phyloP scores from a whole-genome alignment of 768 basidiomycete genomes.

The Kwoniella dejecticola region DNA sequence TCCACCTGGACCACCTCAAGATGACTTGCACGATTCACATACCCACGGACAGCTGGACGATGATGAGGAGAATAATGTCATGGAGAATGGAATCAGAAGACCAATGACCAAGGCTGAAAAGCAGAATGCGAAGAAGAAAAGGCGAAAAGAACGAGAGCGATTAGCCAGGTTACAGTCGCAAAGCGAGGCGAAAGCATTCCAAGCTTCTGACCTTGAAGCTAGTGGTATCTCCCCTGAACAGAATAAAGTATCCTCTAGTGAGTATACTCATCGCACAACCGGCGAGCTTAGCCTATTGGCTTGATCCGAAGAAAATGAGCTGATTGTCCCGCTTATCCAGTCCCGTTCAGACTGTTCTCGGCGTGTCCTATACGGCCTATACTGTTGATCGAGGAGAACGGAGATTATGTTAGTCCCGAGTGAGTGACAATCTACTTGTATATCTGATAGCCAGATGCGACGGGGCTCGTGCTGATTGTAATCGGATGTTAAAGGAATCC shows the following conservation, averaged over 20 bases:
- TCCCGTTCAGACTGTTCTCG: slow-evolving; percentile 19
- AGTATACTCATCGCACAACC: no score
- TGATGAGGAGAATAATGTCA: slow-evolving; percentile 3
- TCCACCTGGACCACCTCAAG: no score
- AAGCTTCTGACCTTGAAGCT: no score
- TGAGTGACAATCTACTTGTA: background rate
- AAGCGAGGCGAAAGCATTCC: no score
- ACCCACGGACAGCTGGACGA: background rate
- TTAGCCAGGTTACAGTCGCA: background rate
- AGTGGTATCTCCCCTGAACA: no score
- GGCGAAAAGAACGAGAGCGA: slow-evolving; percentile 28
- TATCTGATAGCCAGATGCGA: background rate
- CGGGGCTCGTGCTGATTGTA: background rate
- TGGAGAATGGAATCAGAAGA: slow-evolving; percentile 13
- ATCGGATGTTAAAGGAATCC: slow-evolving; percentile 13
- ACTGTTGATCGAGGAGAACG: background rate
- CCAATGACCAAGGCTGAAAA: slow-evolving; percentile 34
- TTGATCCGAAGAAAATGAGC: background rate
- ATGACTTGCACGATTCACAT: no score
- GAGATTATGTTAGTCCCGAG: slow-evolving; percentile 5
- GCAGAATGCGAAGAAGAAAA: slow-evolving; percentile 35
- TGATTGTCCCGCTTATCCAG: background rate
- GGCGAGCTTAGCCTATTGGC: no score
- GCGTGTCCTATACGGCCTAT: slow-evolving; percentile 19
- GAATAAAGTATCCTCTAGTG: no score